Percentiles rank a stretch among this genome's conserved stretches.
These are phyloP conservation scores for Gnaphalium uliginosum DNA, from an alignment of 129 eudicot species.

Conservation along the genomic window DNA sequence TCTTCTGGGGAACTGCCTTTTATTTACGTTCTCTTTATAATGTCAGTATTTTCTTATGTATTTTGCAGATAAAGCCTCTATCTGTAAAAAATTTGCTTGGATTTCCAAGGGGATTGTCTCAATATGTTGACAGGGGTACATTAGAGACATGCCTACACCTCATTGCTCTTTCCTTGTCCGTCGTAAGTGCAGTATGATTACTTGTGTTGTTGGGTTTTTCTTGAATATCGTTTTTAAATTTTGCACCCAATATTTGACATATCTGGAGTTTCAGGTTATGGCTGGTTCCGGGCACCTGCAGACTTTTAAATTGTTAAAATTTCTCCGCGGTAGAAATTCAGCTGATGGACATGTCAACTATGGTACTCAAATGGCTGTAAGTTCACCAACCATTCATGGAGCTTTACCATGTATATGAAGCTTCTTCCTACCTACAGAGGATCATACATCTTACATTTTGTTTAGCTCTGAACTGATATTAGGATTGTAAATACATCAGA, in stretches of 20 bases:
- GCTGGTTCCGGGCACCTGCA: slow-evolving; percentile 94
- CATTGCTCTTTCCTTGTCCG: slow-evolving; percentile 82
- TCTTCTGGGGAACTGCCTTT: slow-evolving; percentile 2
- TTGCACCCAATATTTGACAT: slow-evolving; percentile 13
- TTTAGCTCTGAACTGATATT: not conserved
- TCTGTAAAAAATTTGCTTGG: slow-evolving; percentile 42
- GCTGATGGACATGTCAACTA: slow-evolving; percentile 80
- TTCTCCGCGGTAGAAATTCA: slow-evolving; percentile 76
- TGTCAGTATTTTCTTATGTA: slow-evolving; percentile 14
- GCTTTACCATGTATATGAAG: not conserved
- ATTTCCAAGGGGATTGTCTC: slow-evolving; percentile 71
- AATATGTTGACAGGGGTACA: slow-evolving; percentile 88
- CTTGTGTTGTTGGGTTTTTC: slow-evolving; percentile 15
- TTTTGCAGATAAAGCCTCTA: slow-evolving; percentile 82
- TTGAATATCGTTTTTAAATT: not conserved
- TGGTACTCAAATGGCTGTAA: slow-evolving; percentile 91
- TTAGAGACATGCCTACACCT: slow-evolving; percentile 95
- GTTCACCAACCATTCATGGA: slow-evolving; percentile 25
- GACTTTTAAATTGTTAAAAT: slow-evolving; percentile 78
- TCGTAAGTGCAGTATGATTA: slow-evolving; percentile 57
- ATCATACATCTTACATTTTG: not conserved
- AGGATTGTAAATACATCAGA: not conserved
- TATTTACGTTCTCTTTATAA: slow-evolving; percentile 1
- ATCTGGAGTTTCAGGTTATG: slow-evolving; percentile 68
- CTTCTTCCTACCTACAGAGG: not conserved